Percentiles rank a stretch among this genome's conserved stretches.
Evolutionary conservation across 2,329 filamentous ascomycete species (phyloP).

Genomic region (Fusarium solani-melongenae): DNA sequence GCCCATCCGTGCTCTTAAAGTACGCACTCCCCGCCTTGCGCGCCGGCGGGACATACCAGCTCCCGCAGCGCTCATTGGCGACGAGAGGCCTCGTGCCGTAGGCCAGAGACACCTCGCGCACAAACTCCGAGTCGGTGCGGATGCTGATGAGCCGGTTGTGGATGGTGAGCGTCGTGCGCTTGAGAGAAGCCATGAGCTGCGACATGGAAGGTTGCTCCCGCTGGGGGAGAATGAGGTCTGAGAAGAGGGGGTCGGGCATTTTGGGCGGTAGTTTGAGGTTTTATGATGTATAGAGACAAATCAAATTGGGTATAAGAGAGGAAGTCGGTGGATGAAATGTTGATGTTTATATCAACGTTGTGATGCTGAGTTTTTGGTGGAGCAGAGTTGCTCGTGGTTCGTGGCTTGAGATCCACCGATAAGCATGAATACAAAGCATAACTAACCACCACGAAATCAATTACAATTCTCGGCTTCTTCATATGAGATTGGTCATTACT

Average conservation of each 20-base stretch:
- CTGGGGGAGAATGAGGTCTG: slow-evolving; percentile 62
- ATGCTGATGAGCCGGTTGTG: slow-evolving; percentile 87
- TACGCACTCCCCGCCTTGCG: slow-evolving; percentile 81
- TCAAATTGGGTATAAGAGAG: not conserved
- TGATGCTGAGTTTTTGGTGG: slow-evolving; percentile 36
- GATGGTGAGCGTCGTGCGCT: slow-evolving; percentile 80
- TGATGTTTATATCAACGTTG: not conserved
- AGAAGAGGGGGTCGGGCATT: slow-evolving; percentile 45
- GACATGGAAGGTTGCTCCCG: slow-evolving; percentile 77
- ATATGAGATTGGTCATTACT: slow-evolving; percentile 21
- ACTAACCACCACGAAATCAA: not conserved
- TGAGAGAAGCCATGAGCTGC: slow-evolving; percentile 76
- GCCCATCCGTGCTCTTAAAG: slow-evolving; percentile 98
- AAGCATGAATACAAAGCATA: slow-evolving; percentile 4
- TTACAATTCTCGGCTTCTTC: not conserved
- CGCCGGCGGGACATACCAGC: slow-evolving; percentile 85
- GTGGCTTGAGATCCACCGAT: slow-evolving; percentile 22
- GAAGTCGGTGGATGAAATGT: not conserved
- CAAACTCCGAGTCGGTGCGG: slow-evolving; percentile 79
- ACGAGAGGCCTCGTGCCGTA: slow-evolving; percentile 74
- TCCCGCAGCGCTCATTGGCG: slow-evolving; percentile 94
- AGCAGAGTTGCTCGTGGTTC: slow-evolving; percentile 20
- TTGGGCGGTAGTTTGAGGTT: not conserved
- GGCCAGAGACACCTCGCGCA: slow-evolving; percentile 67
- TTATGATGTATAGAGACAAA: not conserved